Conservation (phyloP, 345 rosid genomes). For the Pistacia integerrima region DNA sequence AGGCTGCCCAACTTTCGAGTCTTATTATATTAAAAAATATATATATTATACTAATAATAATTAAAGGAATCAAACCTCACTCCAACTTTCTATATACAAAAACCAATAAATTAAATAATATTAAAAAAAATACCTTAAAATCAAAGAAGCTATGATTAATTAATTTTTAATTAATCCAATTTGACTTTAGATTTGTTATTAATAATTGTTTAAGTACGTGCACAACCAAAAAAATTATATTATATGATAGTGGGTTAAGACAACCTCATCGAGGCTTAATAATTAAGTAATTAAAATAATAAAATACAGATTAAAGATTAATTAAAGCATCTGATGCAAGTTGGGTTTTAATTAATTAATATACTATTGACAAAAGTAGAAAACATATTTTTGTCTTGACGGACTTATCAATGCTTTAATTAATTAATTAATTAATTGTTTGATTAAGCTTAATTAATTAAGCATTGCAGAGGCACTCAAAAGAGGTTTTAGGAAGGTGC, state of each 20-base stretch:
- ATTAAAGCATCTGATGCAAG: conserved; percentile 12
- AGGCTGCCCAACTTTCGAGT: conserved; percentile 22
- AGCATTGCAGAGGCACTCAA: conserved; percentile 2
- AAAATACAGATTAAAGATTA: neutral
- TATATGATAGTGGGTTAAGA: conserved; percentile 18
- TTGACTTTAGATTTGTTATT: conserved; percentile 16
- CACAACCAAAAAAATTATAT: neutral
- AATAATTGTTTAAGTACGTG: neutral
- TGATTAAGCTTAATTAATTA: too few relatives aligned
- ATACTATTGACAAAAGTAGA: neutral
- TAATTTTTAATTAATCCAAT: neutral
- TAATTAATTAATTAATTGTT: too few relatives aligned
- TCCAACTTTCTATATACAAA: neutral
- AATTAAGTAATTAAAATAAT: neutral
- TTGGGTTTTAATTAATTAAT: conserved; percentile 3
- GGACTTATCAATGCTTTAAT: conserved; percentile 15
- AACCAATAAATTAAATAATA: neutral
- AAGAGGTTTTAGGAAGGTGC: conserved; percentile 15
- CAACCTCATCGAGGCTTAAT: neutral
- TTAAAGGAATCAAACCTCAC: conserved; percentile 16
- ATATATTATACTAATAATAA: neutral
- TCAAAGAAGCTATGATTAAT: conserved; percentile 7
- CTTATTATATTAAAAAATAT: neutral
- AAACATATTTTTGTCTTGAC: conserved; percentile 18
- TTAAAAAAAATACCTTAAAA: neutral